Evolutionary conservation across 345 rosid genomes (phyloP).

Genomic region (Tarenaya hassleriana): DNA sequence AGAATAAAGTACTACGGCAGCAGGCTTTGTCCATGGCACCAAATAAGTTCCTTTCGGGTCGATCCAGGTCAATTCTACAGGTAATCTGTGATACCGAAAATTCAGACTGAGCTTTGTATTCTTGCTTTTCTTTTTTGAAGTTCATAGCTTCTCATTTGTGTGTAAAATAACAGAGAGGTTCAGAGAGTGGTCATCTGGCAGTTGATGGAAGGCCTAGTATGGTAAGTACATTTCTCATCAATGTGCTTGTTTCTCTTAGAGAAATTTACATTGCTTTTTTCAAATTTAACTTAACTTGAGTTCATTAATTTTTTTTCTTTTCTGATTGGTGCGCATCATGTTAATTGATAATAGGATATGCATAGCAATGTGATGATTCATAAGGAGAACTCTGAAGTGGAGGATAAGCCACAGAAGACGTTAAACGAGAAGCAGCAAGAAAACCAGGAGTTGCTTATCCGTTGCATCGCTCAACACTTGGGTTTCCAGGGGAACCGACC

Average conservation of each 20-base stretch:
- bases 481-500: conserved; percentile 80
- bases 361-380: conserved; percentile 66
- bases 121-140: background rate
- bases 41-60: conserved; percentile 85
- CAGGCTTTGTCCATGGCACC: conserved; percentile 95
- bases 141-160: conserved; percentile 17
- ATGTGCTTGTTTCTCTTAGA: background rate
- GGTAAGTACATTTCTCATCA: conserved; percentile 33
- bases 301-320: background rate
- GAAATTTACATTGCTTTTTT: background rate
- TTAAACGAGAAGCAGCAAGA: conserved; percentile 94
- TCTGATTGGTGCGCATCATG: background rate
- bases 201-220: conserved; percentile 45
- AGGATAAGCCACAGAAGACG: conserved; percentile 82
- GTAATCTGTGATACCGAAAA: conserved; percentile 26
- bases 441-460: conserved; percentile 89
- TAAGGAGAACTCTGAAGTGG: conserved; percentile 57
- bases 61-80: conserved; percentile 87
- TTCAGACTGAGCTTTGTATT: conserved; percentile 4
- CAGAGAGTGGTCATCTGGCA: conserved; percentile 63
- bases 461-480: conserved; percentile 80
- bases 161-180: conserved; percentile 50
- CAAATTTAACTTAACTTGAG: background rate
- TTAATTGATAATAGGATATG: conserved; percentile 51
- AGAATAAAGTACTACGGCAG: conserved; percentile 84